Evolutionary conservation across 345 rosid species (phyloP), one percentile per base, ranked within the genome.

Genomic region (Boechera divaricarpa): DNA sequence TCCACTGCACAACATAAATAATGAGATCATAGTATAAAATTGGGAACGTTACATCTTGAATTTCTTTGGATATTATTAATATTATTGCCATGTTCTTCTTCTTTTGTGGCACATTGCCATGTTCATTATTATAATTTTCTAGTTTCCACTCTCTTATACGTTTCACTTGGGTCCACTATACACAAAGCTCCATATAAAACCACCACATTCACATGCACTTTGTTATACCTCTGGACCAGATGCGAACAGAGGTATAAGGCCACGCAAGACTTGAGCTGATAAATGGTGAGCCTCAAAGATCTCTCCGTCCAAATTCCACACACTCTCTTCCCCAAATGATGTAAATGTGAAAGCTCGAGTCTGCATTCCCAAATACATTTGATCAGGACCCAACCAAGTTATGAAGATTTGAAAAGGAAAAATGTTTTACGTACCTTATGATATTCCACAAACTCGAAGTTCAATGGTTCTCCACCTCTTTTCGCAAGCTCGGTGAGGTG

Each of bases 291-390:
- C 98, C 73, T 82, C 83, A 60, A 94, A 90, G 69, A 87, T 89
- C 92, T 94, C 98, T 7, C 98, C 98, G 39, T 91, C 98, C 85
- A 91, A 78, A 77, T 94, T 94, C 97, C 97, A 94, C 48, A 88
- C 74, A 71, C 97, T 90, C 85, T 91, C 84, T 15, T 90, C 85
- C 56, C 95, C 98, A 1, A 78, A 66, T 29, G 97, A 91, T 53
- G 88, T 88, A 81, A 94, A 94, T 39, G 97, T 89, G 70, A 92
- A 94, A 74, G 93, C 97, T 3, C 89, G 53, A 15, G 97, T 89
- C 98, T 94, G 88, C 67, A 47, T 29, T 35, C 41, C 59, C 64
- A 44, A n/a, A 26, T 47, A 41, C 55, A 72, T 26, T 21, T 58
- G 15, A 32, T 33, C 39, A 72, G 56, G 5, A 47, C 52, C 10